Evolutionary conservation across 2,329 filamentous ascomycete genomes (phyloP).

Genomic region (Claviceps fusiformis): DNA sequence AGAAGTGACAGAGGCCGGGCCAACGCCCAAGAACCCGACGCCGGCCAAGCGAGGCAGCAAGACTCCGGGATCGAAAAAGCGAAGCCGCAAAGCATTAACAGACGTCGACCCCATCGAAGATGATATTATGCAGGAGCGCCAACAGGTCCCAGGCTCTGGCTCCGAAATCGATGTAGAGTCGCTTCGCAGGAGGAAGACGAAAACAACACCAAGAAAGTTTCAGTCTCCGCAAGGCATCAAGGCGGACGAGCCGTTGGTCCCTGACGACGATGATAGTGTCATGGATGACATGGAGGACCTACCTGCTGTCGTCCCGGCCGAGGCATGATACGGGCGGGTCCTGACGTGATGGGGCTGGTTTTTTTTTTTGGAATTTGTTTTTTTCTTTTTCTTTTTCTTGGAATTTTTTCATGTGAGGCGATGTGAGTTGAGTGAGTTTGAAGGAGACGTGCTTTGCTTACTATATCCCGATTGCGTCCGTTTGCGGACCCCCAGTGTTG

Average conservation of each 20-base stretch:
- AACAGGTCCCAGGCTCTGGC: slow-evolving; percentile 9
- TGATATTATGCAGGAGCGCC: slow-evolving; percentile 11
- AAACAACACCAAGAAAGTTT: slow-evolving; percentile 18
- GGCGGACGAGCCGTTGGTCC: slow-evolving; percentile 1
- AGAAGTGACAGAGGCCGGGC: no score
- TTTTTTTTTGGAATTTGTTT: neutral
- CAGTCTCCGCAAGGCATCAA: slow-evolving; percentile 10
- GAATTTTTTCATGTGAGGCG: no score
- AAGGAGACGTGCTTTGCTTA: no score
- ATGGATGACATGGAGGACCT: slow-evolving; percentile 33
- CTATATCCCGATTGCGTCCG: neutral
- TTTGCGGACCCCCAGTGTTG: no score
- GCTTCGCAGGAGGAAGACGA: slow-evolving; percentile 14
- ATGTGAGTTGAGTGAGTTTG: neutral
- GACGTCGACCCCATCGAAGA: slow-evolving; percentile 21
- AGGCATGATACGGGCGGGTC: neutral
- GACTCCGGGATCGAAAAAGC: slow-evolving; percentile 11
- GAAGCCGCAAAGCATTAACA: slow-evolving; percentile 11
- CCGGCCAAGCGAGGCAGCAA: slow-evolving; percentile 14
- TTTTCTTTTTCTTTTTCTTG: no score
- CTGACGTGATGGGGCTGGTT: neutral
- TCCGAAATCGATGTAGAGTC: slow-evolving; percentile 16
- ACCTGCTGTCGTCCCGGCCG: slow-evolving; percentile 12
- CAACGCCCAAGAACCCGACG: slow-evolving; percentile 14
- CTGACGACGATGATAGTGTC: slow-evolving; percentile 18